Percentiles rank a stretch among this genome's conserved stretches.
phyloP scores from a whole-genome alignment of 2,329 filamentous ascomycete genomes.

The Fusarium denticulatum region DNA sequence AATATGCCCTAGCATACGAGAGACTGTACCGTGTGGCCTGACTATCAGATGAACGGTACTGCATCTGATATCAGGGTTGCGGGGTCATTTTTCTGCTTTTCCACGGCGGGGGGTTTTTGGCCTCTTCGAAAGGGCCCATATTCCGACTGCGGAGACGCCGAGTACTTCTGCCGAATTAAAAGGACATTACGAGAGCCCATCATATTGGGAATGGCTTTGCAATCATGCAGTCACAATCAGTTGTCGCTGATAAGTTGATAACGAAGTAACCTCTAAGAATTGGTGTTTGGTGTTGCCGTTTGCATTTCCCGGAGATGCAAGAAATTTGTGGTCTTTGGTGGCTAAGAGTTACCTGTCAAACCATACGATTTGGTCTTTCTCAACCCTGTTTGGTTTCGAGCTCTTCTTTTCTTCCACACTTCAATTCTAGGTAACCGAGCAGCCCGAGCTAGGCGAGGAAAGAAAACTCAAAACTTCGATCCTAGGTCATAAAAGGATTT shows the following conservation, averaged over 20 bases:
- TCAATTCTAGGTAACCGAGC: constrained; percentile 14
- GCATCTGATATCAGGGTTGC: constrained; percentile 40
- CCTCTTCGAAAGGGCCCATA: constrained; percentile 34
- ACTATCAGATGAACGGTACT: constrained; percentile 28
- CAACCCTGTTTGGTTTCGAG: not conserved
- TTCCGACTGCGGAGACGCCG: constrained; percentile 46
- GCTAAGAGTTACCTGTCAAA: constrained; percentile 33
- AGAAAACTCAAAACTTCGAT: too few species aligned
- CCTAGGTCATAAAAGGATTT: too few species aligned
- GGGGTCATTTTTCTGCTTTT: constrained; percentile 43
- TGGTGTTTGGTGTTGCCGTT: not conserved
- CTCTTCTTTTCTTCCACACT: not conserved
- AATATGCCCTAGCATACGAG: not conserved
- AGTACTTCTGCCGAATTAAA: constrained; percentile 14
- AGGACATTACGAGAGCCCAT: constrained; percentile 19
- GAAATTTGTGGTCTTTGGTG: constrained; percentile 18
- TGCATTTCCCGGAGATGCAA: constrained; percentile 38
- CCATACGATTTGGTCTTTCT: constrained; percentile 35
- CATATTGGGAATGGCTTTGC: constrained; percentile 21
- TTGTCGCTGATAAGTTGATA: constrained; percentile 27
- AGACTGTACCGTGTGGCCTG: constrained; percentile 25
- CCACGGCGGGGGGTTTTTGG: constrained; percentile 33
- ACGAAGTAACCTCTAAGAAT: constrained; percentile 14
- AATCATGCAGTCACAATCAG: constrained; percentile 14
- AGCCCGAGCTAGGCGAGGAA: not conserved